Percentiles rank a stretch among this genome's conserved stretches.
phyloP scores from a whole-genome alignment of 805 yeast species.

The Maudiozyma pseudohumilis region DNA sequence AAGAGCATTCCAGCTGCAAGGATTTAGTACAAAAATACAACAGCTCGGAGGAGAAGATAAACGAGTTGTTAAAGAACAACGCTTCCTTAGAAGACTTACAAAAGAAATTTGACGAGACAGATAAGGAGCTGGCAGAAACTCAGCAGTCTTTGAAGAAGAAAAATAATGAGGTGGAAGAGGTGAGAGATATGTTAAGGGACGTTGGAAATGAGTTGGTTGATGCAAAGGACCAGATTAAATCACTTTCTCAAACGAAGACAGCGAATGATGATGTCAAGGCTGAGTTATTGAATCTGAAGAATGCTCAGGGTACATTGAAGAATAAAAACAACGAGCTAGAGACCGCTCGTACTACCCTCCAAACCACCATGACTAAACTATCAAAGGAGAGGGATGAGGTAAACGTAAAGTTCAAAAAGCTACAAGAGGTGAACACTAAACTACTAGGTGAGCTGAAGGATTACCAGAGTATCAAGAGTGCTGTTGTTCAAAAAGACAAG shows the following conservation, averaged over 20 bases:
- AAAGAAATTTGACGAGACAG: background rate
- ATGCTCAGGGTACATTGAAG: background rate
- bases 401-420: constrained; percentile 3
- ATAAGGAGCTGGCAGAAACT: constrained; percentile 11
- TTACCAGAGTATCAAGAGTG: constrained; percentile 15
- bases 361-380: constrained; percentile 4
- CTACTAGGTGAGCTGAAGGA: constrained; percentile 15
- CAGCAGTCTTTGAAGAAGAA: constrained; percentile 33
- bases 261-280: background rate
- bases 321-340: background rate
- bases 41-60: background rate
- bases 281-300: background rate
- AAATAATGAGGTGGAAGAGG: constrained; percentile 53
- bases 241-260: background rate
- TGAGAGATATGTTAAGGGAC: constrained; percentile 65
- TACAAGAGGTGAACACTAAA: constrained; percentile 13
- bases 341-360: constrained; percentile 14
- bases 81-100: background rate
- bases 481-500: constrained; percentile 29
- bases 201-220: constrained; percentile 75
- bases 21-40: background rate
- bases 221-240: constrained; percentile 50
- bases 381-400: background rate
- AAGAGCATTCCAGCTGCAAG: background rate
- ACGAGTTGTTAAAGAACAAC: background rate